A percentile compares a stretch with the other conserved stretches of the same genome.
phyloP scores from a whole-genome alignment of 257 asterid genomes.

The Nicotiana tabacum region DNA sequence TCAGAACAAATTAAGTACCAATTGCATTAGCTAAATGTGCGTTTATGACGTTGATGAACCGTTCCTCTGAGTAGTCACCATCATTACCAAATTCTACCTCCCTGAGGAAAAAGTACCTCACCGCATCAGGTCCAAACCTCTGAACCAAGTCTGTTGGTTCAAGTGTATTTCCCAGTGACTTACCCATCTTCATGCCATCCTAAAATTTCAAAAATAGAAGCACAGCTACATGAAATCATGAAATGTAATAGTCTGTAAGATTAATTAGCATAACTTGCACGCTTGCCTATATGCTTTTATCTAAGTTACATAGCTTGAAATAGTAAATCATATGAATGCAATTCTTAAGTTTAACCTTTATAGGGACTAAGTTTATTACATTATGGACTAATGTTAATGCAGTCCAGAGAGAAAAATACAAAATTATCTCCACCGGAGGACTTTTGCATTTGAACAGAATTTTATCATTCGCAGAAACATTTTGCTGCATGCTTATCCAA shows the following conservation, averaged over 20 bases:
- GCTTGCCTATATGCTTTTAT: not conserved
- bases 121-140: conserved; percentile 92
- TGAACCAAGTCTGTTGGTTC: conserved; percentile 86
- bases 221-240: conserved; percentile 25
- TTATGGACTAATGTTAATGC: not conserved
- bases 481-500: not conserved
- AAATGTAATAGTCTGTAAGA: conserved; percentile 12
- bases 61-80: conserved; percentile 96
- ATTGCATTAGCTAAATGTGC: conserved; percentile 95
- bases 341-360: not conserved
- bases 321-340: not conserved
- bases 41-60: conserved; percentile 74
- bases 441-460: not conserved
- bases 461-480: not conserved
- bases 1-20: conserved; percentile 39
- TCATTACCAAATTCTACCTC: conserved; percentile 94
- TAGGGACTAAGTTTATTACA: not conserved
- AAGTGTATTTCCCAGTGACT: conserved; percentile 86
- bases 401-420: not conserved
- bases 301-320: not conserved
- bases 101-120: conserved; percentile 90
- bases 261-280: not conserved
- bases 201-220: conserved; percentile 31
- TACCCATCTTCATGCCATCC: conserved; percentile 99
- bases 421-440: not conserved